Conservation (phyloP, 1,284 basidiomycete species). For the Austroboletus novae-zelandiae region DNA sequence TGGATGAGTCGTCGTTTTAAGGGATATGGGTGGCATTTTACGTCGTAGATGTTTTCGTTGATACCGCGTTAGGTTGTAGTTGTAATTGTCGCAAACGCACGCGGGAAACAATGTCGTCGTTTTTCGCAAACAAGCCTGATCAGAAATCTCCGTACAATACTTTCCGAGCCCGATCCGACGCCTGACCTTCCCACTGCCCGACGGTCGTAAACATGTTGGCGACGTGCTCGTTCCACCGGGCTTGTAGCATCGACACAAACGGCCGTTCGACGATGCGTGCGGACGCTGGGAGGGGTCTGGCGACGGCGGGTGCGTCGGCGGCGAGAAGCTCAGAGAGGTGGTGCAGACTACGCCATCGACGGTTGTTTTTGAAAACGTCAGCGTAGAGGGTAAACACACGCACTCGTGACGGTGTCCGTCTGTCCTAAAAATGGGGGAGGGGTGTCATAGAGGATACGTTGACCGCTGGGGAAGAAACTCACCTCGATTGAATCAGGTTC, state of each 20-base stretch:
- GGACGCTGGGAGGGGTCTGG: constrained; percentile 51
- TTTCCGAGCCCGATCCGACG: constrained; percentile 42
- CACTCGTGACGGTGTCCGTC: constrained; percentile 50
- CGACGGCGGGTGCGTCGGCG: constrained; percentile 36
- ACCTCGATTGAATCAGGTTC: constrained; percentile 53
- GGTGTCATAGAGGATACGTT: too few relatives aligned
- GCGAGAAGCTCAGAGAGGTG: constrained; percentile 45
- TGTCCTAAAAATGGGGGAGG: constrained; percentile 36
- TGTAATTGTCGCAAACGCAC: too few relatives aligned
- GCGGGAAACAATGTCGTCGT: too few relatives aligned
- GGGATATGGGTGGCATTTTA: too few relatives aligned
- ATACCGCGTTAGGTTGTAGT: too few relatives aligned
- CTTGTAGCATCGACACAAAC: constrained; percentile 43
- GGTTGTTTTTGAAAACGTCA: too few relatives aligned
- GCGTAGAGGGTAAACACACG: constrained; percentile 11
- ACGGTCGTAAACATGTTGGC: constrained; percentile 41
- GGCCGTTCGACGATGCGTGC: constrained; percentile 43
- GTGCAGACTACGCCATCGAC: constrained; percentile 39
- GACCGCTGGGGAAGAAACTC: not conserved
- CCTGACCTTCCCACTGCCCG: constrained; percentile 41
- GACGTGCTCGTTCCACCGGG: constrained; percentile 53
- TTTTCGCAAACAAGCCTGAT: too few relatives aligned
- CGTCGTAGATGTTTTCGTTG: too few relatives aligned
- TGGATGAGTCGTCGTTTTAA: too few relatives aligned
- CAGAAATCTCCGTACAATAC: constrained; percentile 38